Conservation (phyloP, 75 land plant genomes). For the Picea sitchensis region DNA sequence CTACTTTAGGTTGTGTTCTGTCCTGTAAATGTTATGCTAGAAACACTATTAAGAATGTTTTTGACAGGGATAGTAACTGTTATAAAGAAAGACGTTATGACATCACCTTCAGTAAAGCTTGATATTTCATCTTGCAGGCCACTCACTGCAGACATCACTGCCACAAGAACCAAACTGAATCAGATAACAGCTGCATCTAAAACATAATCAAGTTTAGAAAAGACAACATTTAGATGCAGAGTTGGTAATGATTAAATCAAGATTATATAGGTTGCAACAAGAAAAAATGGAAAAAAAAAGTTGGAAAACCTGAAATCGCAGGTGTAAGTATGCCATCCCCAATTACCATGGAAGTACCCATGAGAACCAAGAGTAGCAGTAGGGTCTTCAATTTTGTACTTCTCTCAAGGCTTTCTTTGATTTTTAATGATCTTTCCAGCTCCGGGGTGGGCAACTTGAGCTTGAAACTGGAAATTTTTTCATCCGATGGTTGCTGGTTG, state of each 20-base stretch:
- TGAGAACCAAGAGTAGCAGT: conserved; percentile 64
- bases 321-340: conserved; percentile 95
- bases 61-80: not conserved
- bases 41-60: not conserved
- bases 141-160: conserved; percentile 94
- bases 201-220: not conserved
- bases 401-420: conserved; percentile 64
- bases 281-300: not conserved
- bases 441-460: conserved; percentile 75
- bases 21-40: not conserved
- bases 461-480: conserved; percentile 72
- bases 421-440: conserved; percentile 66
- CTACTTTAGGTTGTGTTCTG: not conserved
- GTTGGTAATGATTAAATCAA: not conserved
- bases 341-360: conserved; percentile 83
- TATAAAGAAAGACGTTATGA: not conserved
- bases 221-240: not conserved
- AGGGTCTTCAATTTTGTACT: conserved; percentile 56
- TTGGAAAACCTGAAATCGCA: conserved; percentile 74
- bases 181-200: not conserved
- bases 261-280: not conserved
- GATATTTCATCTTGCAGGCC: conserved; percentile 68
- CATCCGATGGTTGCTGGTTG: conserved; percentile 77
- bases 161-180: conserved; percentile 15
- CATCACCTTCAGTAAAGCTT: conserved; percentile 57